Evolutionary conservation across 495 filamentous ascomycete genomes (phyloP), one percentile per base, ranked within the genome.

Genomic region (Penicillium paxilli): DNA sequence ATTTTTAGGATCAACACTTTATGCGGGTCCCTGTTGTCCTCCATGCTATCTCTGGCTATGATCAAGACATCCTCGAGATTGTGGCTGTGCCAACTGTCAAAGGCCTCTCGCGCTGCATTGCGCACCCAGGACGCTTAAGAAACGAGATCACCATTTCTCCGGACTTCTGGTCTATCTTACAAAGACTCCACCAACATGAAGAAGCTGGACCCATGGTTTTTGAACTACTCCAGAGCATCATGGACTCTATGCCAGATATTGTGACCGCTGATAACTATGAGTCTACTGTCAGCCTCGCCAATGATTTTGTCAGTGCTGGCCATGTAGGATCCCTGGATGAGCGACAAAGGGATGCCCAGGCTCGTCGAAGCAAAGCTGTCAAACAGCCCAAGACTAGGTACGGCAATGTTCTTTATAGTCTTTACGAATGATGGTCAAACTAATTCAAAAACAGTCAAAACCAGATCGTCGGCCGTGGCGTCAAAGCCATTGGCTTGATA

Each of bases 241-340:
- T 87, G 9, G 79, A 85, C 14, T 79, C 82, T 3, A 72, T 78
- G 17, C 84, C 86, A 14, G 82, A 87, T 12, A 90, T 91, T 5
- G 86, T 98, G 22, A 93, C 91, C 20, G 88, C 90, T 8, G 95
- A 99, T 62, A 99, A 99, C 61, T 98, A 98, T 61, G 92, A 96
- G 60, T 85, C 88, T 19, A 86, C 86, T 2, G 83, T 98, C 23
- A 77, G 81, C 10, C 76, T 99, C 42, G 80, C 97, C 35, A 96
- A 96, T 59, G 89, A 92, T 44, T 98, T 96, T 70, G 89, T 93
- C 11, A 87, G 83, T 12, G 89, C 91, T 26, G 94, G 87, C 22
- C 90, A 87, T 59, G 78, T 96, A 20, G 93, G 92, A 6, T 86
- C 91, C 8, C 71, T 80, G 5, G 81, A 87, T 44, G 91, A 97